Base-by-base conservation (phyloP, 2,329 filamentous ascomycete species). In the Pestalotiopsis fici region DNA sequence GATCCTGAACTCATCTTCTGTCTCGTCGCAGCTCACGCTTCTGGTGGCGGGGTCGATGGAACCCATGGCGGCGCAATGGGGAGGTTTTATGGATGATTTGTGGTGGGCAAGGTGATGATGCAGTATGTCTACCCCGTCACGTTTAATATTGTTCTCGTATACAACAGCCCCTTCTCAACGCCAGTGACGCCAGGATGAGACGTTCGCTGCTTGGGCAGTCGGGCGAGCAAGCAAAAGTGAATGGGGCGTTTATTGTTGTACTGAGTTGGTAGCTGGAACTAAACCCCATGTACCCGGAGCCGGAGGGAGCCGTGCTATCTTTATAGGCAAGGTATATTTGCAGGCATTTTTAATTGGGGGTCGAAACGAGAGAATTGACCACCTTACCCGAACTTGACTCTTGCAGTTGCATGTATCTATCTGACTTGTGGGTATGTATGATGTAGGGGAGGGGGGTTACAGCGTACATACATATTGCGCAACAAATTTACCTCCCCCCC, bases 1-100 rank as follows among this genome's bases (percentile, higher is more conserved):
- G 67, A 90, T 84, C 27, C 83, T 87, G 69, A 89, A 76, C 73
- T 90, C 87, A 54, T 87, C 81, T 63, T 80, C 74, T 21, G 77
- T 68, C 18, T 68, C 70, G 55, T 71, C 67, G 37, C 71, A 12
- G n/a, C n/a, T 15, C 25, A 50, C n/a, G 43, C 15, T 50, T 21
- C 43, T 50, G 18, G 43, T 50, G n/a, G 43, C 43, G 9, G 59
- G 25, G 23, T 62, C 70, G 39, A 78, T 67, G 23, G 76, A 78
- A 67, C 75, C 76, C 76, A 78, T 78, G 37, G 28, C 11, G 37
- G 28, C 11, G 23, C 13, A n/a, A 18, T 7, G 43, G n/a, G 18
- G 18, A 35, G 31, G 31, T 11, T 11, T 35, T 35, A 35, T 35
- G 31, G 31, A 35, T 35, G 31, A 35, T 35, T 2, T 35, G 31